Evolutionary conservation across 305 asterid species (phyloP).

Genomic region (Fraxinus sp.): DNA sequence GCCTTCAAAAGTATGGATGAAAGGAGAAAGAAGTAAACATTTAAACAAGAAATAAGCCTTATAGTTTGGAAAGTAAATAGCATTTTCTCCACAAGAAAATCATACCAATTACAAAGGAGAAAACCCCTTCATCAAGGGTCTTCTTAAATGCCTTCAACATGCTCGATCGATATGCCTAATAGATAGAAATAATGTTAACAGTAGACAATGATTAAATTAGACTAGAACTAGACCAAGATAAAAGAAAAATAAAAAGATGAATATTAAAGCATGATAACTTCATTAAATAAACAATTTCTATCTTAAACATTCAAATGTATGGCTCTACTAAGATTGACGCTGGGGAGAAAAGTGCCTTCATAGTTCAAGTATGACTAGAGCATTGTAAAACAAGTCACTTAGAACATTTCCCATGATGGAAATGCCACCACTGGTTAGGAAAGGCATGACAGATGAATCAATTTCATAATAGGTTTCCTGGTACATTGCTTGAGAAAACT

Average conservation of each 20-base stretch:
- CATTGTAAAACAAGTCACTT: neutral
- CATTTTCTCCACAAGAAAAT: constrained; percentile 30
- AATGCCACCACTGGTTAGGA: neutral
- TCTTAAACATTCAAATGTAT: neutral
- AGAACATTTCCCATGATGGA: neutral
- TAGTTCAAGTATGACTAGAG: neutral
- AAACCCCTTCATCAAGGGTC: constrained; percentile 96
- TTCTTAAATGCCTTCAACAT: constrained; percentile 97
- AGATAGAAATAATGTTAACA: constrained; percentile 27
- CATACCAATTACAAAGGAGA: constrained; percentile 96
- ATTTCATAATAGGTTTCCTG: neutral
- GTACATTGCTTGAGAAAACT: neutral
- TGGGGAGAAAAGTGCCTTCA: neutral
- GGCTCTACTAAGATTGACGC: neutral
- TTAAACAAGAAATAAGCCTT: constrained; percentile 25
- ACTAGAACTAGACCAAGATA: constrained; percentile 16
- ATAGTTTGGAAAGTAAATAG: constrained; percentile 11
- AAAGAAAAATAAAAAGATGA: constrained; percentile 6
- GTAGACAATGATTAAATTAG: constrained; percentile 7
- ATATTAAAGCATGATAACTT: constrained; percentile 5
- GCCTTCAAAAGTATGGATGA: constrained; percentile 19
- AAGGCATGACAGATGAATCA: neutral
- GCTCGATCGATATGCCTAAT: constrained; percentile 95
- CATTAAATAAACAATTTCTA: neutral
- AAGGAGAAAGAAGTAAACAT: constrained; percentile 14